Evolutionary conservation across 2,329 filamentous ascomycete species (phyloP).

Genomic region (Penicillium sclerotigenum): DNA sequence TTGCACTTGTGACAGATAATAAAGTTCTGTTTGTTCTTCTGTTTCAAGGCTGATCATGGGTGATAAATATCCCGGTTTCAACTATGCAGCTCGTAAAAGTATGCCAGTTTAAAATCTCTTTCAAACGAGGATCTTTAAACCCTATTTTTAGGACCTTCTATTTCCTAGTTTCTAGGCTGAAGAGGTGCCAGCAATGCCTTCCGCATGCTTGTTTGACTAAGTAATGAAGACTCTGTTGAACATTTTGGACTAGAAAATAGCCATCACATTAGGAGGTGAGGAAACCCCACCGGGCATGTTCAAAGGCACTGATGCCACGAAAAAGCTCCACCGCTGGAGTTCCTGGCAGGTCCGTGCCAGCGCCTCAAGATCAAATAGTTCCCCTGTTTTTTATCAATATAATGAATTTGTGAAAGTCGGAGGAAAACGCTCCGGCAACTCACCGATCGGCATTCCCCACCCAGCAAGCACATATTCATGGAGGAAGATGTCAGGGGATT

Average conservation of each 20-base stretch:
- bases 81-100: neutral
- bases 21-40: neutral
- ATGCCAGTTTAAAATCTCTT: neutral
- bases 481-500: conserved; percentile 39
- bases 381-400: conserved; percentile 31
- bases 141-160: neutral
- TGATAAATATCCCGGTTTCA: neutral
- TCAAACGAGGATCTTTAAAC: neutral
- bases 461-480: conserved; percentile 51
- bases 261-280: conserved; percentile 46
- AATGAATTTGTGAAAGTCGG: neutral
- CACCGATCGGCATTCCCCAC: conserved; percentile 51
- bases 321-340: conserved; percentile 48
- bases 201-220: neutral
- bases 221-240: too few species aligned
- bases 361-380: conserved; percentile 48
- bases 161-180: neutral
- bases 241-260: conserved; percentile 49
- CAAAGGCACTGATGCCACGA: conserved; percentile 49
- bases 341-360: conserved; percentile 38
- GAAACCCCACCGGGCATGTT: conserved; percentile 50
- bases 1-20: neutral
- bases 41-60: conserved; percentile 1
- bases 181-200: neutral
- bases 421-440: conserved; percentile 16